Conservation (phyloP, 2,329 filamentous ascomycete genomes). For the Sarocladium kiliense region DNA sequence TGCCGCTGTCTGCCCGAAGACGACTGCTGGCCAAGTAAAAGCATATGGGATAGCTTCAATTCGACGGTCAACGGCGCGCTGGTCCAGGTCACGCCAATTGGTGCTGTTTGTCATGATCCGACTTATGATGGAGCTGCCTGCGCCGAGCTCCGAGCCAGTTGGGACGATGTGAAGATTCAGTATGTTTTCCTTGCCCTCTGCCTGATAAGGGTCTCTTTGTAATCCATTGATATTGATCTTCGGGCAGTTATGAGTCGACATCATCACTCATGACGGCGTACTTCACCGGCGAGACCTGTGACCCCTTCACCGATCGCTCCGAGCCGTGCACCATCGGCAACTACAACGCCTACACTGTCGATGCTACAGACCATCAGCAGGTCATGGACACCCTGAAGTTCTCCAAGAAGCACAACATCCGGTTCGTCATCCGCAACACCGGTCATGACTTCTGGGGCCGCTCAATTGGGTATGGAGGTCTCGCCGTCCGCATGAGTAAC, state of each 20-base stretch:
- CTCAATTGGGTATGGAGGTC: conserved; percentile 27
- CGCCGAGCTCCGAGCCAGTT: conserved; percentile 26
- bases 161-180: conserved; percentile 29
- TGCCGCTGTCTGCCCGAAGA: conserved; percentile 48
- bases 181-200: conserved; percentile 17
- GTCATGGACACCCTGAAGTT: conserved; percentile 19
- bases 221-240: background rate
- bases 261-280: conserved; percentile 25
- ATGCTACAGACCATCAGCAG: conserved; percentile 35
- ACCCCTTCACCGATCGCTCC: conserved; percentile 28
- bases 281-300: conserved; percentile 25
- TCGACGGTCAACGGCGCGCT: conserved; percentile 43
- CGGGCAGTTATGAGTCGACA: conserved; percentile 6
- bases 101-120: conserved; percentile 44
- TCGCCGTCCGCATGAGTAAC: conserved; percentile 36
- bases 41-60: conserved; percentile 47
- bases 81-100: conserved; percentile 48
- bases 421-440: conserved; percentile 19
- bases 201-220: too few species aligned
- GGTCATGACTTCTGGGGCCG: conserved; percentile 23
- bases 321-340: conserved; percentile 35
- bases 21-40: conserved; percentile 43
- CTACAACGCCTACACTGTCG: conserved; percentile 29
- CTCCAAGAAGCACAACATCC: conserved; percentile 25
- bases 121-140: conserved; percentile 40